Evolutionary conservation across 83 land plant species (phyloP).

Genomic region (Isoetes engelmannii): DNA sequence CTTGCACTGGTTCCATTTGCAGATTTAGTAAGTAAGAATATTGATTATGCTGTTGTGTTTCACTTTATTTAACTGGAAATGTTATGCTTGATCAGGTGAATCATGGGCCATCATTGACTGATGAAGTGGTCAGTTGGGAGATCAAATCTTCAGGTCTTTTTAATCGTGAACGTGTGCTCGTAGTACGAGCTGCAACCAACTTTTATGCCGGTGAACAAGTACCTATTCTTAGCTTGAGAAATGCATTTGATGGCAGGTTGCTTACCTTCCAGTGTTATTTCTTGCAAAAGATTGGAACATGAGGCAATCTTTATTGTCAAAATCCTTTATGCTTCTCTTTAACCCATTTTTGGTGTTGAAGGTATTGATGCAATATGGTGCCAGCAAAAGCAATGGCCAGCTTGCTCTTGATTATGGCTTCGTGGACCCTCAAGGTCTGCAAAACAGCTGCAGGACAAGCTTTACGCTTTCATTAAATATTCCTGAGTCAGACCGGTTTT

Average conservation of each 20-base stretch:
- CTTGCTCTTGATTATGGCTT: conserved; percentile 88
- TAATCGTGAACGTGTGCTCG: conserved; percentile 42
- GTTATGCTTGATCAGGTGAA: conserved; percentile 44
- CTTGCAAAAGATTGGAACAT: neutral
- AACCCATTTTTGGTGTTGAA: conserved; percentile 18
- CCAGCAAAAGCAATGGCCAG: conserved; percentile 73
- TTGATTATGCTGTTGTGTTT: neutral
- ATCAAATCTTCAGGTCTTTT: conserved; percentile 68
- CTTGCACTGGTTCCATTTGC: conserved; percentile 86
- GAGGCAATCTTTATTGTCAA: neutral
- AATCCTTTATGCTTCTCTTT: neutral
- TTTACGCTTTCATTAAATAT: conserved; percentile 70
- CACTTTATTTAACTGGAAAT: neutral
- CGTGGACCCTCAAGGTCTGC: conserved; percentile 33
- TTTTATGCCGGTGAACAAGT: conserved; percentile 81
- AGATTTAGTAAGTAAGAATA: conserved; percentile 51
- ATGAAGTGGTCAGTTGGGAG: conserved; percentile 60
- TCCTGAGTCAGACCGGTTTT: conserved; percentile 66
- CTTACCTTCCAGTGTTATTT: neutral
- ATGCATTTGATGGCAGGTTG: neutral
- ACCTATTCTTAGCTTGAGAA: neutral
- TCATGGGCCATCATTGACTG: conserved; percentile 44
- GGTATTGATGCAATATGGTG: conserved; percentile 87
- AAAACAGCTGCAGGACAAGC: conserved; percentile 28
- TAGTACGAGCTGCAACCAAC: conserved; percentile 46